These are phyloP conservation scores for Chiua virens DNA, from an alignment of 768 basidiomycete species.

Conservation along the genomic window DNA sequence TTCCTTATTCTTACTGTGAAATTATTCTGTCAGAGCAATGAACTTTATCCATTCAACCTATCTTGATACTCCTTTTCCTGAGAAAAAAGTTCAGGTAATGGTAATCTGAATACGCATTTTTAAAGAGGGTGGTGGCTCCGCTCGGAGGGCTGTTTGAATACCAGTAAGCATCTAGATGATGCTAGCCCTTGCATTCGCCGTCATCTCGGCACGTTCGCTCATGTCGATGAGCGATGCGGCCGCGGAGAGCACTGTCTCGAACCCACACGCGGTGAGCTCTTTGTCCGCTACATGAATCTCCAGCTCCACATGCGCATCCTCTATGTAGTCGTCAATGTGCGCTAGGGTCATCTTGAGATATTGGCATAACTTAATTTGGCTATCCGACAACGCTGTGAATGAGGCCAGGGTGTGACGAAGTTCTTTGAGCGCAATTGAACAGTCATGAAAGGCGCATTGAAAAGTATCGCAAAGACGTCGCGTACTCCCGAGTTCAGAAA, in stretches of 20 bases:
- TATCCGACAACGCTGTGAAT: neutral
- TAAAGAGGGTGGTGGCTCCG: too few species aligned
- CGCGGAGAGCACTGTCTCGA: slow-evolving; percentile 63
- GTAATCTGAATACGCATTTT: too few species aligned
- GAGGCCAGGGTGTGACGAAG: slow-evolving; percentile 39
- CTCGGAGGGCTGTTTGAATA: too few species aligned
- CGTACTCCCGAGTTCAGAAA: slow-evolving; percentile 45
- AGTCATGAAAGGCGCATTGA: slow-evolving; percentile 66
- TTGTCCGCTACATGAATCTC: slow-evolving; percentile 80
- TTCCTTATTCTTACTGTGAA: too few species aligned
- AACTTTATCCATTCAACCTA: too few species aligned
- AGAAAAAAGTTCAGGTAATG: too few species aligned
- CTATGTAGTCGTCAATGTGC: slow-evolving; percentile 69
- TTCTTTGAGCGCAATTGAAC: slow-evolving; percentile 62
- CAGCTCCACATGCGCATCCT: slow-evolving; percentile 79
- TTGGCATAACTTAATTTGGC: neutral
- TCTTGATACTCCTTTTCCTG: too few species aligned
- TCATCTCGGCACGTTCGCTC: slow-evolving; percentile 38
- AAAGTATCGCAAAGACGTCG: slow-evolving; percentile 59
- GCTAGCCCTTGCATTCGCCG: slow-evolving; percentile 49
- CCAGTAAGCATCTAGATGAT: too few species aligned
- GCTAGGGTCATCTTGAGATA: slow-evolving; percentile 53
- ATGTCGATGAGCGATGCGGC: slow-evolving; percentile 41
- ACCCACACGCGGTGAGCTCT: slow-evolving; percentile 61
- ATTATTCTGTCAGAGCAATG: too few species aligned